Base-by-base conservation (phyloP, 192 early-diverging fungal genomes). In the Thamnidium elegans region DNA sequence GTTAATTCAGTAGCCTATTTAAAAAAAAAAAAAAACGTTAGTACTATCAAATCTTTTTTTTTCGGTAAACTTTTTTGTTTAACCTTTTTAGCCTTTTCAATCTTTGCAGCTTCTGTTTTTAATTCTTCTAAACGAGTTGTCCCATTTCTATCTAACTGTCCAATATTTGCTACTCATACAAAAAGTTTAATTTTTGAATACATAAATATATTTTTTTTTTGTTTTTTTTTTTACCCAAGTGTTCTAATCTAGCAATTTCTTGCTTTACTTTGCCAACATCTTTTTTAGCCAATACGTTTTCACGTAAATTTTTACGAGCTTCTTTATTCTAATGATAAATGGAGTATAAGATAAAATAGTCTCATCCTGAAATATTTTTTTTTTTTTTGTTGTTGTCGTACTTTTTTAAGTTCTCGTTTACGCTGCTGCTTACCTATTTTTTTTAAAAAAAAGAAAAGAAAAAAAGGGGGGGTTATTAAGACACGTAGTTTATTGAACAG, bases 21-120 rank as follows among this genome's bases (percentile, higher is more conserved):
- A 21, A 47, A 62, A 30, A 48, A 34, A 34, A 55, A 3, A 23
- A 23, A 19, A 19, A 19, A 15, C 23, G 46, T 43, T 47, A 42
- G 3, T 34, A 6, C 44, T 62, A 0, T 4, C 21, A 21, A 45
- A 26, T 21, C 7, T 5, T 15, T 34, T 31, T 32, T 26, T 17
- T 20, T 20, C 26, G 54, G 13, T 31, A 7, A 23, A 7, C 19
- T 1, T 4, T 5, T 50, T 23, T 10, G 7, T 20, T 55, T 14
- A 53, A 82, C 83, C 69, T 84, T 68, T 77, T 86, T 78, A 14
- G 84, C 73, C 30, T 86, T 81, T 39, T 80, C 71, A 47, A 87
- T 87, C 52, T 83, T 80, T n/a, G 63, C 64, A 10, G 85, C 50
- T 55, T 81, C 82, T 51, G 76, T 74, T 43, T 76, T 73, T 17